Evolutionary conservation across 352 stramenopile species (phyloP).

Genomic region (Blastocystis sp.): DNA sequence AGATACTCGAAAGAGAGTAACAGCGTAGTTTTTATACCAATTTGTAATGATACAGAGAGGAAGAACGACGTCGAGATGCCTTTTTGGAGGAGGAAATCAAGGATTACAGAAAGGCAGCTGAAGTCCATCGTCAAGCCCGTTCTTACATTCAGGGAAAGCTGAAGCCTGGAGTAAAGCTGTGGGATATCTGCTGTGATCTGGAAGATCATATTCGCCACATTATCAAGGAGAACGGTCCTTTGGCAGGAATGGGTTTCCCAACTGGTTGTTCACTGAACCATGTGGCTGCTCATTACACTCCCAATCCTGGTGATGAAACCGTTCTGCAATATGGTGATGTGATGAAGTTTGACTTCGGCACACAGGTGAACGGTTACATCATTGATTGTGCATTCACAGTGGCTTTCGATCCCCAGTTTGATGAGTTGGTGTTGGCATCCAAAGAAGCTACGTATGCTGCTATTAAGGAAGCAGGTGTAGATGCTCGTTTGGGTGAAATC

Average conservation of each 20-base stretch:
- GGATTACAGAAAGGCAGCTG: constrained; percentile 80
- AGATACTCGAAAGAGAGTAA: constrained; percentile 46
- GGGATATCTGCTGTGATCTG: constrained; percentile 86
- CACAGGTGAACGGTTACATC: constrained; percentile 87
- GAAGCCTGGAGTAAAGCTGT: constrained; percentile 87
- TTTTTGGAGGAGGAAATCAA: constrained; percentile 87
- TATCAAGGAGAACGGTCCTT: constrained; percentile 80
- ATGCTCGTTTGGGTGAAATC: constrained; percentile 87
- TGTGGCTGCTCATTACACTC: constrained; percentile 92
- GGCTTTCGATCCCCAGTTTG: constrained; percentile 86
- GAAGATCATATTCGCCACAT: constrained; percentile 91
- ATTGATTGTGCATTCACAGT: constrained; percentile 94
- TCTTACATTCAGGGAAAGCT: constrained; percentile 86
- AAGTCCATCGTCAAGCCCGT: constrained; percentile 84
- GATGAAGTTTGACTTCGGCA: constrained; percentile 96
- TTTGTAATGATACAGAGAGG: constrained; percentile 33
- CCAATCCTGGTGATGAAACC: constrained; percentile 86
- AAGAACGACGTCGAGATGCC: not conserved
- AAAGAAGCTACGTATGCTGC: constrained; percentile 85
- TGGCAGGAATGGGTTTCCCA: constrained; percentile 82
- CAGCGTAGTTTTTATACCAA: constrained; percentile 14
- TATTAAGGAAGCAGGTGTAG: constrained; percentile 83
- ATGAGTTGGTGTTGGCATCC: constrained; percentile 80
- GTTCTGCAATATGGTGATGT: constrained; percentile 86
- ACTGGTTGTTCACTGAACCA: constrained; percentile 92